Conservation (phyloP, 345 rosid genomes). For the Sonneratia alba region DNA sequence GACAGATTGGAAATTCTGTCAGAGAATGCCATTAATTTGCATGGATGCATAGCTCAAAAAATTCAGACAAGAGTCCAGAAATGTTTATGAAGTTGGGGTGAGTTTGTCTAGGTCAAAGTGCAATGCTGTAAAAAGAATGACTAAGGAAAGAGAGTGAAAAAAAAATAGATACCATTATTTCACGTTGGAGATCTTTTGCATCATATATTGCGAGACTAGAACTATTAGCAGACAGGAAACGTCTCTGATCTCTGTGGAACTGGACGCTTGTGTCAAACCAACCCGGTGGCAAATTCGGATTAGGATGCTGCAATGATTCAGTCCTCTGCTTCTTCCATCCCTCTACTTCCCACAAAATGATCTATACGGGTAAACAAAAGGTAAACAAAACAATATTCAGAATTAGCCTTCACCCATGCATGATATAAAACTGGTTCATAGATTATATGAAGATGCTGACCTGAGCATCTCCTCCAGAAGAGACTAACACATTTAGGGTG, state of each 20-base stretch:
- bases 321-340: constrained; percentile 26
- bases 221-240: constrained; percentile 22
- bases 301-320: constrained; percentile 18
- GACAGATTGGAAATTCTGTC: not conserved
- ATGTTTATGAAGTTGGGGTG: no score
- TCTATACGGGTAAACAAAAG: constrained; percentile 10
- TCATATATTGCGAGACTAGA: constrained; percentile 25
- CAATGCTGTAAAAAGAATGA: not conserved
- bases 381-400: not conserved
- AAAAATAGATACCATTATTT: constrained; percentile 19
- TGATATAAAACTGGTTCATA: not conserved
- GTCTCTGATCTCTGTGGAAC: constrained; percentile 33
- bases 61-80: no score
- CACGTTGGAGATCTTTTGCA: constrained; percentile 19
- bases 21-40: not conserved
- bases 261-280: constrained; percentile 21
- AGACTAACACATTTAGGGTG: constrained; percentile 24
- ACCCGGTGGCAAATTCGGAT: constrained; percentile 5
- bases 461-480: constrained; percentile 42
- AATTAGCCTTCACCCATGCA: not conserved
- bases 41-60: not conserved
- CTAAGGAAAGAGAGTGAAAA: not conserved
- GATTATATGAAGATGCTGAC: constrained; percentile 17
- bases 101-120: no score
- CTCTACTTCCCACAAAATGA: constrained; percentile 28